These are phyloP conservation scores for Coemansia sp. DNA, from an alignment of 192 early-diverging fungal species.

Conservation along the genomic window DNA sequence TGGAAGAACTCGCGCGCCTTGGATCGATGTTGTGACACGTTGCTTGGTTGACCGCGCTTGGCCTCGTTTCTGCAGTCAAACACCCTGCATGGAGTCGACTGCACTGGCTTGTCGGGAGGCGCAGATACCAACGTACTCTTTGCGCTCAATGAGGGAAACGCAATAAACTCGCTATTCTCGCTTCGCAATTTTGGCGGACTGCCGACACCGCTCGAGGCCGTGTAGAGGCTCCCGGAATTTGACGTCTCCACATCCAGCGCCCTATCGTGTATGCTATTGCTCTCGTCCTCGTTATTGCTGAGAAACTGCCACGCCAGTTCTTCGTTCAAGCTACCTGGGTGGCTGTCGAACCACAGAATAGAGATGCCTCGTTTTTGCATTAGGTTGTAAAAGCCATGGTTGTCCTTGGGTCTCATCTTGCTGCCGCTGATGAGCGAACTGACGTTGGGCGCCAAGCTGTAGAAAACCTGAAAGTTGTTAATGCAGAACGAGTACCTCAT, in stretches of 20 bases:
- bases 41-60: neutral
- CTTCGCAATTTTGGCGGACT: neutral
- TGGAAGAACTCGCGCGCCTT: constrained; percentile 24
- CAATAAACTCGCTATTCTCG: neutral
- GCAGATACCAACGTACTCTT: neutral
- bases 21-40: constrained; percentile 1
- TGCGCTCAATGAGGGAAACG: neutral
- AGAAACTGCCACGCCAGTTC: constrained; percentile 40
- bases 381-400: constrained; percentile 25
- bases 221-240: neutral
- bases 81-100: neutral
- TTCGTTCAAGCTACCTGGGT: constrained; percentile 21
- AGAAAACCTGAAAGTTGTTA: constrained; percentile 36
- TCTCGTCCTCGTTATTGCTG: neutral
- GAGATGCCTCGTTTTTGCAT: constrained; percentile 34
- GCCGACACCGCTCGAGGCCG: neutral
- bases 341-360: constrained; percentile 45
- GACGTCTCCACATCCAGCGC: neutral
- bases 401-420: constrained; percentile 24
- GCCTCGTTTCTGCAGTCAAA: neutral
- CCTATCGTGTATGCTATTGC: neutral
- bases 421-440: constrained; percentile 41
- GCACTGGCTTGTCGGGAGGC: neutral
- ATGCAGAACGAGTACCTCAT: constrained; percentile 33
- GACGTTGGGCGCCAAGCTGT: constrained; percentile 48